phyloP scores from a whole-genome alignment of 306 rosid genomes.

The Gynostemma pentaphyllum region DNA sequence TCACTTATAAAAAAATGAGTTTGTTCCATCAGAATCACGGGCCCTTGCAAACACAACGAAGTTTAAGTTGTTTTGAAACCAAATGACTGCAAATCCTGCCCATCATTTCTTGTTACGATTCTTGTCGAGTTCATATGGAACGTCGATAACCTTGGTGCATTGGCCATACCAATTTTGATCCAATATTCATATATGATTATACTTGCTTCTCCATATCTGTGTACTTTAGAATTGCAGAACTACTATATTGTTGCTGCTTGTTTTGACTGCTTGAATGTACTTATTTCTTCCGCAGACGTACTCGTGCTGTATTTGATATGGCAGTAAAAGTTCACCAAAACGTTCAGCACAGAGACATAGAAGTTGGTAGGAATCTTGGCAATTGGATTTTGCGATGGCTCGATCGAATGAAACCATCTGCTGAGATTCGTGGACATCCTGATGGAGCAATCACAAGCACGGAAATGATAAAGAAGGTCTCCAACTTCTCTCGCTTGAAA shows the following conservation, averaged over 20 bases:
- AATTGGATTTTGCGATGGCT: conserved; percentile 57
- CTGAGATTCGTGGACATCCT: conserved; percentile 46
- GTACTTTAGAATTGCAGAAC: background rate
- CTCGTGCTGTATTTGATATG: conserved; percentile 54
- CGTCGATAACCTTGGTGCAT: background rate
- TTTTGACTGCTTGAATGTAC: background rate
- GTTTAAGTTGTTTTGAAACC: background rate
- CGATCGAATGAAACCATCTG: conserved; percentile 67
- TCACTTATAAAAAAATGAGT: background rate
- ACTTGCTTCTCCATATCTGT: background rate
- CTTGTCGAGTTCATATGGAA: background rate
- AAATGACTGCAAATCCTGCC: background rate
- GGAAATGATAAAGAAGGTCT: conserved; percentile 23
- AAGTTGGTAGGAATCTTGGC: conserved; percentile 61
- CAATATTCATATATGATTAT: no score
- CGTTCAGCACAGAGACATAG: conserved; percentile 68
- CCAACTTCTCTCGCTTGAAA: conserved; percentile 28
- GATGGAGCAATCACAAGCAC: conserved; percentile 18
- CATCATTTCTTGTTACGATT: background rate
- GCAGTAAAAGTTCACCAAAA: conserved; percentile 53
- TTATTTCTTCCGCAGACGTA: conserved; percentile 37
- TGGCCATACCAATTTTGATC: background rate
- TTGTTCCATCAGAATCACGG: background rate
- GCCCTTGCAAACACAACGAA: background rate
- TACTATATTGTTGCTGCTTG: background rate